Base-by-base conservation (phyloP, 1,284 basidiomycete species). In the Puccinia horiana region DNA sequence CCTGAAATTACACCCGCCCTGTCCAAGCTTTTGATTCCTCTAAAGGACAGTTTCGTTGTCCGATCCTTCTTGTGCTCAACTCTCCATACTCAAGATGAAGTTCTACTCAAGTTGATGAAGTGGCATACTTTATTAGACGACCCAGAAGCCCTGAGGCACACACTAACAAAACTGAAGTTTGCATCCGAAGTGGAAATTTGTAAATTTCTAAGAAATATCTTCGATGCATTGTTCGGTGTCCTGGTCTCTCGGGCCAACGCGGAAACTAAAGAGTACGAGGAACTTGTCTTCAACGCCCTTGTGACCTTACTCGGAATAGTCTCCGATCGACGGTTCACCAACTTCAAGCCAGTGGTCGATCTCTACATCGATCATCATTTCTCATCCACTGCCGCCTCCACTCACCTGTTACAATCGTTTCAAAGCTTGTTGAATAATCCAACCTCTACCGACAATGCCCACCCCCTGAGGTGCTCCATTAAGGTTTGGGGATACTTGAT, bases 401-500 rank as follows among this genome's bases (percentile, higher is more conserved):
- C 92, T 23, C 93, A 92, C 85, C 92, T 97, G 85, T 90, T 96
- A 56, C 91, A 91, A 83, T 93, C 94, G 6, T 93, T 98, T 93
- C 93, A 94, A 85, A 90, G 91, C 26, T 91, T 98, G 8, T 89
- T 98, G 76, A 89, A 89, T 35, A 91, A 93, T 83, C 94, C 94
- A 0, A 91, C 91, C 0, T 90, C 91, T 9, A 89, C 90, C 14
- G 94, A 95, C 44, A 91, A 90, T 2, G 94, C 93, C 0, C 92
- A 92, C 32, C 89, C 91, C 23, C 90, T 98, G 77, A 92, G 96
- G 54, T 91, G 94, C 0, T 93, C 95, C 18, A 90, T 99, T 84
- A 98, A 98, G 87, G 96, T 98, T 29, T 97, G 95, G 94, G 93
- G 95, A 85, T 95, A 96, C 86, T 91, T 98, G 84, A 94, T 98